phyloP scores from a whole-genome alignment of 805 yeast genomes.

The Metschnikowia sp. region DNA sequence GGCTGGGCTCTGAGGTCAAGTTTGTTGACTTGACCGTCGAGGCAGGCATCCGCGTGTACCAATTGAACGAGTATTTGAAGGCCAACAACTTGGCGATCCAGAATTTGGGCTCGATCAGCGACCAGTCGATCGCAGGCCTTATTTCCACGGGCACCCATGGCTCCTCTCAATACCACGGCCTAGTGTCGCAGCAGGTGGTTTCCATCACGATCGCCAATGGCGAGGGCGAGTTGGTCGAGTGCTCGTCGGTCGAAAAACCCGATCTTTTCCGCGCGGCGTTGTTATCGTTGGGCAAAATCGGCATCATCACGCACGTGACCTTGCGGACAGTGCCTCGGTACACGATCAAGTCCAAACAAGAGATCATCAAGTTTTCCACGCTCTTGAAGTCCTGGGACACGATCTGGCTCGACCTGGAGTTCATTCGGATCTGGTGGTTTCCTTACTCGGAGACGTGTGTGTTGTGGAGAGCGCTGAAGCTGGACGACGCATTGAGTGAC shows the following conservation, averaged over 20 bases:
- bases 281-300: slow-evolving; percentile 86
- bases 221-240: slow-evolving; percentile 64
- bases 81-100: slow-evolving; percentile 73
- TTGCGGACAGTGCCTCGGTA: slow-evolving; percentile 80
- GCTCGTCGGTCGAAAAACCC: slow-evolving; percentile 61
- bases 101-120: slow-evolving; percentile 89
- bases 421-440: slow-evolving; percentile 95
- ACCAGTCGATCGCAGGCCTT: slow-evolving; percentile 92
- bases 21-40: slow-evolving; percentile 92
- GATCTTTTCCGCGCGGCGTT: slow-evolving; percentile 77
- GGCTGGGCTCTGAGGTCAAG: slow-evolving; percentile 40
- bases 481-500: slow-evolving; percentile 56
- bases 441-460: slow-evolving; percentile 86
- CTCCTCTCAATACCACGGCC: slow-evolving; percentile 87
- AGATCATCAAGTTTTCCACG: slow-evolving; percentile 74
- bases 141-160: slow-evolving; percentile 98
- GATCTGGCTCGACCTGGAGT: slow-evolving; percentile 88
- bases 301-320: slow-evolving; percentile 83
- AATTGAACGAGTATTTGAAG: slow-evolving; percentile 66
- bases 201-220: slow-evolving; percentile 72
- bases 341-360: slow-evolving; percentile 76
- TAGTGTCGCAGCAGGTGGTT: slow-evolving; percentile 84
- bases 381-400: slow-evolving; percentile 69
- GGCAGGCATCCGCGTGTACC: slow-evolving; percentile 80
- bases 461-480: slow-evolving; percentile 84